phyloP scores from a whole-genome alignment of 495 filamentous ascomycete genomes.

The Hypoxylon lenormandii region DNA sequence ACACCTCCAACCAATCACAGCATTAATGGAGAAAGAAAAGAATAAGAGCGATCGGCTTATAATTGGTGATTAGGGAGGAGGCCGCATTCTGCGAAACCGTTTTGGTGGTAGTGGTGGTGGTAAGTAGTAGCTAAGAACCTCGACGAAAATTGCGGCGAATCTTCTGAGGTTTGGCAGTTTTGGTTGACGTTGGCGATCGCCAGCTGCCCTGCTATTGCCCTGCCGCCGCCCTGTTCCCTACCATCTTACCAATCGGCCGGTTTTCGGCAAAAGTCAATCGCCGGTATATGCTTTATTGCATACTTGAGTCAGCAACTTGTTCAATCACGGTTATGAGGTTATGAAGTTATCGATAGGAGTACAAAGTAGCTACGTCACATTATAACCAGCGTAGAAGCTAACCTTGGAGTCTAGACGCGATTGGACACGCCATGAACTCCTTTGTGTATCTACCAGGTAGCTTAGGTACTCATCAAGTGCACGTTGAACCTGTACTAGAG shows the following conservation, averaged over 20 bases:
- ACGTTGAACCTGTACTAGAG: too few relatives aligned
- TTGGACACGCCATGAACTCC: too few relatives aligned
- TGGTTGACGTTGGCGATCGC: conserved; percentile 38
- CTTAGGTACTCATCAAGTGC: too few relatives aligned
- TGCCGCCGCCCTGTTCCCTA: not conserved
- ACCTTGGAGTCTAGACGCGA: too few relatives aligned
- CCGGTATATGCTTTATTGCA: conserved; percentile 23
- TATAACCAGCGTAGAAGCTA: too few relatives aligned
- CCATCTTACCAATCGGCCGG: conserved; percentile 37
- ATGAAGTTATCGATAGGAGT: not conserved
- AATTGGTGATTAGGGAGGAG: conserved; percentile 35
- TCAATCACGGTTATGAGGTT: conserved; percentile 23
- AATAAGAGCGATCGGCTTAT: conserved; percentile 39
- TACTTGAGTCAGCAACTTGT: conserved; percentile 29
- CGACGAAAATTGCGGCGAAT: conserved; percentile 41
- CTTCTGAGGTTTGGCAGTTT: conserved; percentile 34
- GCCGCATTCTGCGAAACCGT: conserved; percentile 34
- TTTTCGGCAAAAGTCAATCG: conserved; percentile 41
- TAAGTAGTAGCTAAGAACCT: conserved; percentile 6
- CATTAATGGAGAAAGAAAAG: conserved; percentile 14
- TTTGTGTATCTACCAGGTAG: too few relatives aligned
- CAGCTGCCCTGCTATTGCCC: conserved; percentile 9
- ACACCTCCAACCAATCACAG: conserved; percentile 24
- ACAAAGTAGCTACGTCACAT: too few relatives aligned
- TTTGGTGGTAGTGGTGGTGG: conserved; percentile 2